A percentile compares a stretch with the other conserved stretches of the same genome.
Evolutionary conservation across 257 asterid genomes (phyloP).

Genomic region (Primulina eburnea): DNA sequence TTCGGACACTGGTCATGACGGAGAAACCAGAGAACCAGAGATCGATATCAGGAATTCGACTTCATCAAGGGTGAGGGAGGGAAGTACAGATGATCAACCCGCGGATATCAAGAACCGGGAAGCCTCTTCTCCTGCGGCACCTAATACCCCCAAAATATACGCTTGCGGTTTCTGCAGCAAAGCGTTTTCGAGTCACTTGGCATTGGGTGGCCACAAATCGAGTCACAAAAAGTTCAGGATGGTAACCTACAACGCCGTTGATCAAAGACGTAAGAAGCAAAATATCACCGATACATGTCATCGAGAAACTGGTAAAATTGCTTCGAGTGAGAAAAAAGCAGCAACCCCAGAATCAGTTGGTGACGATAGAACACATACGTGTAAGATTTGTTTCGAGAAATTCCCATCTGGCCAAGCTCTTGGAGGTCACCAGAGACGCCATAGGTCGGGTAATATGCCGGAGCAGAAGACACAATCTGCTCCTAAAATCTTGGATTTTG

Average conservation of each 20-base stretch:
- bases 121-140: background rate
- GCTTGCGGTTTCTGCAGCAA: background rate
- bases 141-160: background rate
- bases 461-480: background rate
- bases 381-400: constrained; percentile 27
- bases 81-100: too few relatives aligned
- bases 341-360: background rate
- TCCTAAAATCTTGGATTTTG: background rate
- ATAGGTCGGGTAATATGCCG: background rate
- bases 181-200: constrained; percentile 37
- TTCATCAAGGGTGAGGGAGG: background rate
- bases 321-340: background rate
- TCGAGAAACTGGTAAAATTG: background rate
- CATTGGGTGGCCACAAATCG: constrained; percentile 59
- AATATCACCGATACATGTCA: background rate
- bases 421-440: constrained; percentile 44
- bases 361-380: background rate
- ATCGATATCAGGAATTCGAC: background rate
- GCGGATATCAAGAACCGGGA: background rate
- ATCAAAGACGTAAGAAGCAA: background rate
- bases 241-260: constrained; percentile 25
- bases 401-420: constrained; percentile 34
- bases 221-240: constrained; percentile 53
- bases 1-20: background rate
- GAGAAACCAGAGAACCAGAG: background rate